Percentiles rank a stretch among this genome's conserved stretches.
These are phyloP conservation scores for Rugosomyces carneus DNA, from an alignment of 1,284 basidiomycete genomes.

Conservation along the genomic window DNA sequence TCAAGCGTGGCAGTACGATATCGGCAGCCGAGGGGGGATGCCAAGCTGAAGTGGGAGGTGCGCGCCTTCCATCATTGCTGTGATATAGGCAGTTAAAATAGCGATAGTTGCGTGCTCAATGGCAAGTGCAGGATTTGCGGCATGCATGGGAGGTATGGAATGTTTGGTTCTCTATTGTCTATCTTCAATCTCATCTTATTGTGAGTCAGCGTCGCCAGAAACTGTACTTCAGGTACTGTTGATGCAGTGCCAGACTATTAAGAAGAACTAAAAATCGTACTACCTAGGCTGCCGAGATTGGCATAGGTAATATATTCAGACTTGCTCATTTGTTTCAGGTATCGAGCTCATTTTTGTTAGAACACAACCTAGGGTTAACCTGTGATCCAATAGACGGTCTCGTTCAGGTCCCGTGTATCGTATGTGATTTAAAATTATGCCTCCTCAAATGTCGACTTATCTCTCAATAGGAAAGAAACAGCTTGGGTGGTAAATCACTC, in stretches of 20 bases:
- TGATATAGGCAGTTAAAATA: background rate
- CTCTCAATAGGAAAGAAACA: constrained; percentile 66
- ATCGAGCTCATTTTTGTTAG: constrained; percentile 27
- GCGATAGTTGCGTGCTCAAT: constrained; percentile 78
- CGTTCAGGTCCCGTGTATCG: constrained; percentile 93
- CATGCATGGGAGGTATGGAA: constrained; percentile 79
- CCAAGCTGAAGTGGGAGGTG: constrained; percentile 81
- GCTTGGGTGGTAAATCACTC: constrained; percentile 61
- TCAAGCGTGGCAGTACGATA: constrained; percentile 95
- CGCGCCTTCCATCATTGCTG: background rate
- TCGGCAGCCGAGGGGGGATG: constrained; percentile 92
- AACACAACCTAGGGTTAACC: constrained; percentile 84
- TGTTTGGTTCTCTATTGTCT: background rate
- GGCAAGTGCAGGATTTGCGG: constrained; percentile 90
- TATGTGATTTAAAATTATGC: constrained; percentile 31
- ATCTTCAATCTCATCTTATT: constrained; percentile 3
- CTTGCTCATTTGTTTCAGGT: background rate
- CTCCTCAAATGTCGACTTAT: constrained; percentile 1
- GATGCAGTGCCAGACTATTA: background rate
- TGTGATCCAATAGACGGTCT: constrained; percentile 92
- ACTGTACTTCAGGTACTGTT: constrained; percentile 61
- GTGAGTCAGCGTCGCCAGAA: constrained; percentile 59
- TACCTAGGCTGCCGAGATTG: constrained; percentile 86
- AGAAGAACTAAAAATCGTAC: background rate
- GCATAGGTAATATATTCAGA: constrained; percentile 80